Evolutionary conservation across 805 yeast genomes (phyloP), one percentile per base, ranked within the genome.

Genomic region (Clavispora phyllophila): DNA sequence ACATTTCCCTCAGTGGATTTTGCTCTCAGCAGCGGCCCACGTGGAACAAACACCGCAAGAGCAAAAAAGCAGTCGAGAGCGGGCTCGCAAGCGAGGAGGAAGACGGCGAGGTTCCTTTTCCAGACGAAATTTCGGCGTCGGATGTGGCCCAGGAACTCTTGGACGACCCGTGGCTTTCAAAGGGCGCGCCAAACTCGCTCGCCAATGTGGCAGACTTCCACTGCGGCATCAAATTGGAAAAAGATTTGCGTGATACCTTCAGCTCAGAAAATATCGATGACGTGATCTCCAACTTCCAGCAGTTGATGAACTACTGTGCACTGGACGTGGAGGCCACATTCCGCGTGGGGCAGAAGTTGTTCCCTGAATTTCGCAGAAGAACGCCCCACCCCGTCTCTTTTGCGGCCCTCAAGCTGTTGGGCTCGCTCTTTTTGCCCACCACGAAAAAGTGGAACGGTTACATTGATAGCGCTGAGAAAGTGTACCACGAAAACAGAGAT

Each of bases 341-440:
- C 53, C 66, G 66, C 45, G 87, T 91, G 2, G 82, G 82, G 49
- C 68, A 73, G 44, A 78, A 78, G 45, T 76, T 89, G 0, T 78
- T 81, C 25, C 96, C 96, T 1, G 65, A 68, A 27, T 93, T 87
- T 55, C 60, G 76, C 22, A 54, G 68, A 25, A 75, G 79, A 39
- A 80, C 90, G 35, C 96, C 99, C 0, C 99, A 93, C 62, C 97
- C 99, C 0, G 95, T 91, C 2, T 86, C 95, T 13, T 84, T 90
- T 66, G 90, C 93, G 0, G 96, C 96, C 2, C 66, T 93, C 36
- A 72, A 84, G 50, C 82, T 79, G 43, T 68, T 93, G 55, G 81
- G 89, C 9, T 73, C 83, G 17, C 76, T 86, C 36, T 78, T 90
- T 38, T 64, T 95, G 32, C 96, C 99, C 1, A 83, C 95, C 0